These are phyloP conservation scores for Arxiozyma telluris DNA, from an alignment of 1,139 yeast genomes.

Conservation along the genomic window DNA sequence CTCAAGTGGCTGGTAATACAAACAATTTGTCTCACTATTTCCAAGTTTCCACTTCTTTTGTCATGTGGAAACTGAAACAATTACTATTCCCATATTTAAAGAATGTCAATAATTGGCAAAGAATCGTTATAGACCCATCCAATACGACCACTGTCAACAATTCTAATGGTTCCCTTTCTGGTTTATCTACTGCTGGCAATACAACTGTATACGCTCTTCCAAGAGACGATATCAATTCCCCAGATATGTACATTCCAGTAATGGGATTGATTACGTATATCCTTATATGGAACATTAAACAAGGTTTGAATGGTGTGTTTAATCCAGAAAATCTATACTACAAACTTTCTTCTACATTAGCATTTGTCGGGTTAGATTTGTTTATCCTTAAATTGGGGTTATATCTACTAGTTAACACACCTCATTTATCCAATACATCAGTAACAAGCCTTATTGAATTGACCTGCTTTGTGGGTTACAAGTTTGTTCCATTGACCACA, in stretches of 20 bases:
- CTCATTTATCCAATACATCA: slow-evolving; percentile 26
- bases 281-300: slow-evolving; percentile 71
- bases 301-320: slow-evolving; percentile 83
- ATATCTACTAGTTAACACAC: slow-evolving; percentile 38
- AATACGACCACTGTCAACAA: slow-evolving; percentile 5
- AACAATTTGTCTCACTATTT: slow-evolving; percentile 51
- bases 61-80: slow-evolving; percentile 59
- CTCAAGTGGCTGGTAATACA: slow-evolving; percentile 14
- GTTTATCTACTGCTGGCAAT: slow-evolving; percentile 6
- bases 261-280: slow-evolving; percentile 91
- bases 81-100: slow-evolving; percentile 83
- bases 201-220: slow-evolving; percentile 22
- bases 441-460: slow-evolving; percentile 60
- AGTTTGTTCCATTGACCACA: slow-evolving; percentile 70
- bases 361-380: slow-evolving; percentile 69
- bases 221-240: slow-evolving; percentile 72
- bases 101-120: slow-evolving; percentile 63
- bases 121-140: slow-evolving; percentile 40
- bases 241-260: slow-evolving; percentile 90
- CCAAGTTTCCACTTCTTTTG: slow-evolving; percentile 85
- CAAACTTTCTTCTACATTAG: slow-evolving; percentile 83
- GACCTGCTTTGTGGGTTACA: slow-evolving; percentile 87
- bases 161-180: neutral
- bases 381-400: slow-evolving; percentile 52
- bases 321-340: slow-evolving; percentile 90